phyloP scores from a whole-genome alignment of 164 flowering plant genomes.

The Kingdonia uniflora region DNA sequence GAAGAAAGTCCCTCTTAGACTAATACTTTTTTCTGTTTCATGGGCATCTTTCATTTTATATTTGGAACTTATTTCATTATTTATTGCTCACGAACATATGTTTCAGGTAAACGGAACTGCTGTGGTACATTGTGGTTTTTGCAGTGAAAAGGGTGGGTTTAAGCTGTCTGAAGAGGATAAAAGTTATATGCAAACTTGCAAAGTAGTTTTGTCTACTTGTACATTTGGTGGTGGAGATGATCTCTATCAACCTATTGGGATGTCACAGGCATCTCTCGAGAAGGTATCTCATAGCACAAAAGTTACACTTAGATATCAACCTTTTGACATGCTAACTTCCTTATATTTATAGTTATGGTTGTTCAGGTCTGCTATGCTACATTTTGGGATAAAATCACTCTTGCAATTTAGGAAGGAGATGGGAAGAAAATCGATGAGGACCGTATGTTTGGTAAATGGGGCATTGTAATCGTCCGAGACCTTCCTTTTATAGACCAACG shows the following conservation, averaged over 20 bases:
- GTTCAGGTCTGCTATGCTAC: slow-evolving; percentile 91
- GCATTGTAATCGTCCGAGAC: slow-evolving; percentile 56
- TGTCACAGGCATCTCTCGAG: slow-evolving; percentile 62
- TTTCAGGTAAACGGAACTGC: slow-evolving; percentile 63
- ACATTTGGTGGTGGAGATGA: slow-evolving; percentile 99
- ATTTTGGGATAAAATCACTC: slow-evolving; percentile 94
- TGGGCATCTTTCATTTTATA: too few species aligned
- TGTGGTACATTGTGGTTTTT: slow-evolving; percentile 85
- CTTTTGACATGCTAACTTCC: too few species aligned
- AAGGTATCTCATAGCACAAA: slow-evolving; percentile 33
- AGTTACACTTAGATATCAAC: too few species aligned
- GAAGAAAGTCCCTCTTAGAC: too few species aligned
- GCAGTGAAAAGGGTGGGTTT: slow-evolving; percentile 80
- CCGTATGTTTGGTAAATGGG: slow-evolving; percentile 84
- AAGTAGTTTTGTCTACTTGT: slow-evolving; percentile 88
- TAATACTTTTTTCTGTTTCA: too few species aligned
- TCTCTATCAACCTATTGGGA: slow-evolving; percentile 93
- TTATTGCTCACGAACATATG: neutral
- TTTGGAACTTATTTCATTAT: too few species aligned
- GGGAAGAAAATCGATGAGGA: slow-evolving; percentile 53
- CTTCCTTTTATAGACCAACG: slow-evolving; percentile 93
- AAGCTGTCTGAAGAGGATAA: slow-evolving; percentile 69
- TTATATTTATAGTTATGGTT: neutral
- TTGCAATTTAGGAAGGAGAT: slow-evolving; percentile 45
- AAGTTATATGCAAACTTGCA: slow-evolving; percentile 54